Base-by-base conservation (phyloP, 2,329 filamentous ascomycete species). In the Claviceps quebecensis region DNA sequence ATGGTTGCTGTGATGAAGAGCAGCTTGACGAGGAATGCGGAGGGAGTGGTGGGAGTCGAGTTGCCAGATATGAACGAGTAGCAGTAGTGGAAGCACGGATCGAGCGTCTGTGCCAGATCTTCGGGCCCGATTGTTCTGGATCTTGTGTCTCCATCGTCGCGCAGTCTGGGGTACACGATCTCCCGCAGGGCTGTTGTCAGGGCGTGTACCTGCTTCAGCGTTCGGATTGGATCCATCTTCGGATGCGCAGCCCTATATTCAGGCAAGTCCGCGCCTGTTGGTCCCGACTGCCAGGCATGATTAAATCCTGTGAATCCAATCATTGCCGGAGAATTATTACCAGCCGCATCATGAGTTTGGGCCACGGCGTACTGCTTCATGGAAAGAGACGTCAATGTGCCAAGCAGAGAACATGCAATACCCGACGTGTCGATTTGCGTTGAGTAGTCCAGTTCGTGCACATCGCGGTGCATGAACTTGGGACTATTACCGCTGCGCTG, bases 351-450 rank as follows among this genome's bases (percentile, higher is more conserved):
- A 19, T 19, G 19, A 22, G 44, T 11, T 7, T 47, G 38, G 22
- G 37, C n/a, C 41, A 48, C 19, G 8, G 38, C 23, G 23, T 29
- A 44, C 19, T 54, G 49, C 9, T 37, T 22, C 1, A 54, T 41
- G 16, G 34, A 45, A 16, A 52, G 23, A 22, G 46, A 54, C 11
- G 52, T 47, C 41, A 54, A 45, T 3, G 44, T 44, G 11, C 86
- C 83, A 1, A 87, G 63, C 5, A 83, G 68, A 52, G 81, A 79
- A 54, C 81, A 84, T 4, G 77, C 79, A 22, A 80, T 71, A 45
- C 65, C 55, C 49, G 63, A 57, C 53, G 63, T 56, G 4, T 56
- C 51, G 26, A 58, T 46, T 2, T 52, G 52, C 22, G 40, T 17
- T n/a, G 3, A 56, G 48, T 52, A 56, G 48, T 52, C 56, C 48